Base-by-base conservation (phyloP, 305 asterid genomes). In the Striga hermonthica region DNA sequence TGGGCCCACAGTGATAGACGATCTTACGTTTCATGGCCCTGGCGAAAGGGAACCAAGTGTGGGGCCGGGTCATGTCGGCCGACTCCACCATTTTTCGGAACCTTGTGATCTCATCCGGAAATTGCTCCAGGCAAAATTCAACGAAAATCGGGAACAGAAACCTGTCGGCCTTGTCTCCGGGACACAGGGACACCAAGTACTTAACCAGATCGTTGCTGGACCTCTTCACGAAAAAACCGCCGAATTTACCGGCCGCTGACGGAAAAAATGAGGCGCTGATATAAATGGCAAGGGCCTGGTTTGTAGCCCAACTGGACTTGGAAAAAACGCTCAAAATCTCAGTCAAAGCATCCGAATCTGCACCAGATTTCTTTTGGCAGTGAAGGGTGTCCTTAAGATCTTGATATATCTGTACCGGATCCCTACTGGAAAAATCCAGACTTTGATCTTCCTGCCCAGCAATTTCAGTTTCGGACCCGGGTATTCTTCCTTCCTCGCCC, bases 41-140 rank as follows among this genome's bases (percentile, higher is more conserved):
- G 36, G 98, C 97, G 66, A 87, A 92, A 1, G 98, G 98, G 79
- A 87, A 92, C 98, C 98, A 92, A 53, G 97, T 84, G 64, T 87
- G 91, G 6, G 98, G 97, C 78, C 79, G 83, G 4, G 97, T 89
- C 93, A 92, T 74, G 76, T 92, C 98, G 14, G 96, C 96, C 0
- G 93, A 89, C 47, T 80, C 90, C 60, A 89, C 93, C 93, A 87
- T 83, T 61, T 68, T 74, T 79, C 91, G 79, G 64, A 89, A 92
- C 72, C 82, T 80, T 67, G 78, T 86, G 60, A 92, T 92, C 75
- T 89, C 91, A 62, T 76, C 82, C 7, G 87, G 85, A 43, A 79
- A 92, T 72, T 83, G 74, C 47, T 92, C 98, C 39, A 86, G 72
- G 64, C 97, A 87, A 66, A 81, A 92, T 77, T 92, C 97, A 49